Evolutionary conservation across 2,329 filamentous ascomycete species (phyloP), one percentile per base, ranked within the genome.

Genomic region (Emmonsiellopsis sp.): DNA sequence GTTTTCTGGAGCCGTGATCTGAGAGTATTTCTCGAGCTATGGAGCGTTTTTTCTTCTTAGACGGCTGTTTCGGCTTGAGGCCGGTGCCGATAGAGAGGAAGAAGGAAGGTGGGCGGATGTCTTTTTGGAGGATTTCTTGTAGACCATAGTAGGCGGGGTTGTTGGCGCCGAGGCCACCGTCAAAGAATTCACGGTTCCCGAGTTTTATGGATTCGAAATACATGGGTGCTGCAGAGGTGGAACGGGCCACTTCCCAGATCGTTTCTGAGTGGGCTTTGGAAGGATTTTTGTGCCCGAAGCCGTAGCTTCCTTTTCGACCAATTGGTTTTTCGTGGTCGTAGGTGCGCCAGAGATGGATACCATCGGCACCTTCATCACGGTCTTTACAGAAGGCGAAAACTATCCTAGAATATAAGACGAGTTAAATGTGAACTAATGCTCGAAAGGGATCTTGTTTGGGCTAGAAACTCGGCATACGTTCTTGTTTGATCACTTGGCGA

Each of bases 161-260:
- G 49, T 71, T 72, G 2, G 59, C 59, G 0, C 61, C 57, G n/a
- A 67, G 51, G 2, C 59, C 66, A 3, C 66, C 69, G 52, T 71
- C 67, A 0, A 70, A 58, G 10, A 66, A 71, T 2, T 57, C 49
- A 0, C 51, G 53, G 14, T 56, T 51, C 1, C 55, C 60, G 4
- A 66, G 53, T 5, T 14, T 40, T 0, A 59, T 53, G 0, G 56
- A 9, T 2, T 61, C 56, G 49, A 66, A 66, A 6, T 50, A 64
- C 1, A 43, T 43, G 1, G 77, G 76, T 0, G 77, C 77, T 2
- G 77, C 77, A 1, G 73, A 76, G 0, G 77, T 79, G 2, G 77
- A 77, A 6, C 76, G 63, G 0, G 74, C 77, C 1, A 77, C 77
- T 61, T 78, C 64, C 70, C 76, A 80, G 42, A 80, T 77, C 1